Conservation (phyloP, 345 rosid genomes). For the Litchi chinensis region DNA sequence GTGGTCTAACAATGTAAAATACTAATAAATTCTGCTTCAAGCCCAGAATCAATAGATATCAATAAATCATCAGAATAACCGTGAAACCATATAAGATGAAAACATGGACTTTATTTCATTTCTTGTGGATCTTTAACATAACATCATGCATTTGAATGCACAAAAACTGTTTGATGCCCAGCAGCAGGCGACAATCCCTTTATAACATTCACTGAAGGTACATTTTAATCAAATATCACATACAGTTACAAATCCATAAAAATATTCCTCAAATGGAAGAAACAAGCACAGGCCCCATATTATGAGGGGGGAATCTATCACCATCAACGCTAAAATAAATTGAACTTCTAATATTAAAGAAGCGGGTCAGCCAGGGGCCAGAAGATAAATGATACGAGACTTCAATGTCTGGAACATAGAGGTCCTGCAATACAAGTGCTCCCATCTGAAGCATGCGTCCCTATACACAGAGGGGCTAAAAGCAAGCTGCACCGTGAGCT, state of each 20-base stretch:
- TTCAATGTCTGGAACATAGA: neutral
- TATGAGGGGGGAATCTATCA: neutral
- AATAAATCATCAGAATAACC: neutral
- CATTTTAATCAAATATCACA: neutral
- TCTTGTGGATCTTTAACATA: neutral
- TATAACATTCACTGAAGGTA: neutral
- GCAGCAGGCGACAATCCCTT: neutral
- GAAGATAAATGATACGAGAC: neutral
- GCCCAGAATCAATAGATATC: neutral
- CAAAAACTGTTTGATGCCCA: neutral
- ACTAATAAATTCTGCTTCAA: too few relatives aligned
- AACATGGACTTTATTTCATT: neutral
- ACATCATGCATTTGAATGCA: neutral
- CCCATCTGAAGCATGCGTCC: neutral
- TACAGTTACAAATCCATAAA: slow-evolving; percentile 7
- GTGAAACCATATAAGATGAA: neutral
- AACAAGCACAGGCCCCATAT: neutral
- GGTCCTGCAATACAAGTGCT: neutral
- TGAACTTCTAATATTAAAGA: slow-evolving; percentile 2
- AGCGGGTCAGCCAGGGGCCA: neutral
- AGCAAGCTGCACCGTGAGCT: neutral
- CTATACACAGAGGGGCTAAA: neutral
- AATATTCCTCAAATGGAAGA: slow-evolving; percentile 7
- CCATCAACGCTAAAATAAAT: neutral
- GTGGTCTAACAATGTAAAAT: too few relatives aligned